Percentiles rank a stretch among this genome's conserved stretches.
phyloP scores from a whole-genome alignment of 768 basidiomycete species.

The Podaxis rugospora region DNA sequence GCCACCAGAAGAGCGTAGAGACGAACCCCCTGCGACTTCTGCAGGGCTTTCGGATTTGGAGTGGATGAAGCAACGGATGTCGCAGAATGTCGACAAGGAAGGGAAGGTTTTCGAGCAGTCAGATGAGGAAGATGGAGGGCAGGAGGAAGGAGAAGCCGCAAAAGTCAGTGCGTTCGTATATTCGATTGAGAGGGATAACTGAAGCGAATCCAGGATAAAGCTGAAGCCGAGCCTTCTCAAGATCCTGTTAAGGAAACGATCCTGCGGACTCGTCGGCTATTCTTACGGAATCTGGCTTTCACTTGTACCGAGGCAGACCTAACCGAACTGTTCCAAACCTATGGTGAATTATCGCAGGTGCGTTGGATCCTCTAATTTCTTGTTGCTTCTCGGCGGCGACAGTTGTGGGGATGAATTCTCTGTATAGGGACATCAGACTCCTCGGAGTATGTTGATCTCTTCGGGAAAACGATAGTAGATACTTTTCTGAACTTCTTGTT shows the following conservation, averaged over 20 bases:
- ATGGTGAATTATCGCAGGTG: conserved; percentile 77
- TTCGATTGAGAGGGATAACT: background rate
- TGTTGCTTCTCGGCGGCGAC: background rate
- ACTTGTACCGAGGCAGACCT: conserved; percentile 75
- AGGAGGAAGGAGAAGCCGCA: conserved; percentile 7
- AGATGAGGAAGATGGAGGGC: conserved; percentile 43
- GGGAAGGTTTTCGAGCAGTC: conserved; percentile 61
- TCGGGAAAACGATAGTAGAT: conserved; percentile 58
- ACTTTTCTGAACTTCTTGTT: conserved; percentile 31
- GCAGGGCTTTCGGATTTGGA: conserved; percentile 61
- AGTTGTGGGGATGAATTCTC: conserved; percentile 36
- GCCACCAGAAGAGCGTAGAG: conserved; percentile 14
- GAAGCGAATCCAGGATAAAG: background rate
- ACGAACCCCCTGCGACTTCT: conserved; percentile 16
- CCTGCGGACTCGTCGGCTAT: conserved; percentile 72
- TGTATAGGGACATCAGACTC: conserved; percentile 59
- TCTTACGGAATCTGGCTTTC: conserved; percentile 94
- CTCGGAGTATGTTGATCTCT: conserved; percentile 30
- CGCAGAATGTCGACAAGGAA: conserved; percentile 33
- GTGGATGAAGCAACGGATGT: conserved; percentile 70
- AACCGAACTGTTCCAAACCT: conserved; percentile 53
- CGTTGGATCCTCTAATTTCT: conserved; percentile 19
- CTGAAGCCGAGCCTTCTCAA: conserved; percentile 19
- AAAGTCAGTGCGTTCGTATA: conserved; percentile 9
- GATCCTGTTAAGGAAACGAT: conserved; percentile 51